Conservation (phyloP, 1,284 basidiomycete species). For the Ustilago crameri region DNA sequence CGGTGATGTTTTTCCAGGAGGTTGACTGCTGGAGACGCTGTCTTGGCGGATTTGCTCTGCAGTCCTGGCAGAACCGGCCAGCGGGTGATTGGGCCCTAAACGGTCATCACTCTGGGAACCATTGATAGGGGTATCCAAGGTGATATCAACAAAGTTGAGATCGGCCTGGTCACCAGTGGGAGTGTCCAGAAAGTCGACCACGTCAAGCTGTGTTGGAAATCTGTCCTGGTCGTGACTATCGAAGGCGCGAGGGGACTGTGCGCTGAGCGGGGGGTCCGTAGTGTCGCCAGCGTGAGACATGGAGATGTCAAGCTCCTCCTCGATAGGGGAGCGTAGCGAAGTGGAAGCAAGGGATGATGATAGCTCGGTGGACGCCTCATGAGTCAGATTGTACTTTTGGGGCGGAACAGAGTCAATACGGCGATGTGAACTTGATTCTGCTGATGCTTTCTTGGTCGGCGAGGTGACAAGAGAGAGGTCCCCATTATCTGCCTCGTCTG, state of each 20-base stretch:
- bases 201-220: neutral
- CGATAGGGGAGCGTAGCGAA: conserved; percentile 10
- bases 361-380: conserved; percentile 3
- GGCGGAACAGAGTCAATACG: conserved; percentile 50
- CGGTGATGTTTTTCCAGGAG: neutral
- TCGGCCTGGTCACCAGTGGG: conserved; percentile 26
- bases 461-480: conserved; percentile 33
- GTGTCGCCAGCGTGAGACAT: conserved; percentile 4
- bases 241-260: neutral
- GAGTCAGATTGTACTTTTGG: conserved; percentile 32
- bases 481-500: conserved; percentile 6
- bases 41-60: conserved; percentile 44
- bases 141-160: conserved; percentile 50
- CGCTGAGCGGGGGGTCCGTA: neutral
- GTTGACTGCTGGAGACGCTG: conserved; percentile 27
- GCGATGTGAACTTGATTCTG: conserved; percentile 9
- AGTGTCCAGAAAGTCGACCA: neutral
- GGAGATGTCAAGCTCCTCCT: conserved; percentile 28
- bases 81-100: conserved; percentile 8
- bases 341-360: conserved; percentile 19
- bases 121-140: conserved; percentile 15
- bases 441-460: conserved; percentile 3
- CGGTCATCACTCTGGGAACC: neutral
- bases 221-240: neutral
- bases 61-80: conserved; percentile 24